A percentile compares a stretch with the other conserved stretches of the same genome.
Evolutionary conservation across 2,329 filamentous ascomycete genomes (phyloP).

Genomic region (Raffaelea albimanens): DNA sequence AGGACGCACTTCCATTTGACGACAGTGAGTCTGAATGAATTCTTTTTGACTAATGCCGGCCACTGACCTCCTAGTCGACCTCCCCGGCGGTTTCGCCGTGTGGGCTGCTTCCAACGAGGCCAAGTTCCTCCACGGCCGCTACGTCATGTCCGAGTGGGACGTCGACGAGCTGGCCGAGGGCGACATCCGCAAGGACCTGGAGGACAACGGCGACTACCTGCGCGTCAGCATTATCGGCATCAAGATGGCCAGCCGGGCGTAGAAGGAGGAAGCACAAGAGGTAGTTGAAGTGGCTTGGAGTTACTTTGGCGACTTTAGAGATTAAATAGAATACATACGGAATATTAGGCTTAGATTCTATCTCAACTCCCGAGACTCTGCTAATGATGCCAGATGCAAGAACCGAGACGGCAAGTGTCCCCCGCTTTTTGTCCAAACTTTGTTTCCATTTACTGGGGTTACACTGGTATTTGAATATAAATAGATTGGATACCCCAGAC

Average conservation of each 20-base stretch:
- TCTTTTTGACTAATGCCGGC: not conserved
- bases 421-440: no score
- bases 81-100: constrained; percentile 23
- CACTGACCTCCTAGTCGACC: not conserved
- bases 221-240: constrained; percentile 8
- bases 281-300: no score
- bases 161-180: constrained; percentile 24
- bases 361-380: no score
- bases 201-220: constrained; percentile 12
- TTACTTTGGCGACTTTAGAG: no score
- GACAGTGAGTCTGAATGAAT: not conserved
- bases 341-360: no score
- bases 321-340: no score
- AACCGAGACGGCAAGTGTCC: no score
- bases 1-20: constrained; percentile 7
- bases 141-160: constrained; percentile 32
- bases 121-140: constrained; percentile 27
- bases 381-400: no score
- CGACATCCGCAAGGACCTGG: constrained; percentile 7
- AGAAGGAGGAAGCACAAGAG: no score
- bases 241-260: not conserved
- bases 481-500: no score
- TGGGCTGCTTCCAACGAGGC: constrained; percentile 30
- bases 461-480: no score
- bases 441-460: no score